Percentiles rank a stretch among this genome's conserved stretches.
Evolutionary conservation across 202 grass and related monocot species (phyloP).

Genomic region (Cymbopogon flexuosus): DNA sequence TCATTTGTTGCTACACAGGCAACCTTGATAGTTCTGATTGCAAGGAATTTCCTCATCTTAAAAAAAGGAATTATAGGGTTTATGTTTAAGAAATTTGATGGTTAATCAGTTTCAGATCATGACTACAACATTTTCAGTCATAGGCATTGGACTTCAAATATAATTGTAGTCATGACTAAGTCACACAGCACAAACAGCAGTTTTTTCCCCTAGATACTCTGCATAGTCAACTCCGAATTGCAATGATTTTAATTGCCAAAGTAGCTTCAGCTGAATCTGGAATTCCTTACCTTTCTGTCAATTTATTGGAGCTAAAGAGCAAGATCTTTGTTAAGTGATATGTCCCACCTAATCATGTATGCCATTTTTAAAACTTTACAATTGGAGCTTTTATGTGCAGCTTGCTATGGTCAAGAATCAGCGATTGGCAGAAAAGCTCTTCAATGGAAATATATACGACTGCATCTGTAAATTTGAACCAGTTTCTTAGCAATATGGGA

Average conservation of each 20-base stretch:
- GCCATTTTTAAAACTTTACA: conserved; percentile 1
- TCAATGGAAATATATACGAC: conserved; percentile 83
- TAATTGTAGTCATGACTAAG: neutral
- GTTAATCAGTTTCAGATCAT: neutral
- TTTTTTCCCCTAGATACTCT: neutral
- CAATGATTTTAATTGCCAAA: neutral
- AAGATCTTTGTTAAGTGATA: neutral
- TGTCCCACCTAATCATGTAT: conserved; percentile 6
- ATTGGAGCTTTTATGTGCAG: conserved; percentile 32
- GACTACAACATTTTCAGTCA: neutral
- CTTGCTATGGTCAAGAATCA: conserved; percentile 99
- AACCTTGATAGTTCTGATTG: neutral
- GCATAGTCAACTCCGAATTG: neutral
- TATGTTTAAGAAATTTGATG: neutral
- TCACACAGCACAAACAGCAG: neutral
- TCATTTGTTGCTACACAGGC: neutral
- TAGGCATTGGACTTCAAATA: neutral
- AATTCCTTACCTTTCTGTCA: neutral
- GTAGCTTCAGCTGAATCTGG: neutral
- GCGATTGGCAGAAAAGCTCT: conserved; percentile 90
- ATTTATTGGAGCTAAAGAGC: neutral
- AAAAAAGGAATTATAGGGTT: neutral
- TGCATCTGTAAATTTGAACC: conserved; percentile 96
- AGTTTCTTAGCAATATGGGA: conserved; percentile 19
- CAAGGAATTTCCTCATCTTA: neutral